Evolutionary conservation across 805 yeast species (phyloP).

Genomic region (Candida schatavii): DNA sequence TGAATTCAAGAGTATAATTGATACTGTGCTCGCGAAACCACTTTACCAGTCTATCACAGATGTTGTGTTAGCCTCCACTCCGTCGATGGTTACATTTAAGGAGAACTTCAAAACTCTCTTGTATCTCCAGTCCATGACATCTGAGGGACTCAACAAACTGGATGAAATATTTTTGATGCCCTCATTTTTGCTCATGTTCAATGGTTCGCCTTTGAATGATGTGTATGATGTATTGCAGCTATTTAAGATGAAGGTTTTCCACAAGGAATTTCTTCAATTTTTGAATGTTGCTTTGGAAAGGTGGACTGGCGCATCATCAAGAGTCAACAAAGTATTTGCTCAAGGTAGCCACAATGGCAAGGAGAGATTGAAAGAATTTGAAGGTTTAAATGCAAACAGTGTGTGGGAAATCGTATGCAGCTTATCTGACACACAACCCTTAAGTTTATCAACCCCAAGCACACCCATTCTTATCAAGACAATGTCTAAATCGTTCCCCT

Average conservation of each 20-base stretch:
- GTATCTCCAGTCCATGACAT: conserved; percentile 37
- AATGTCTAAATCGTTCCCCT: too few relatives aligned
- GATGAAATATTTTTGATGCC: conserved; percentile 42
- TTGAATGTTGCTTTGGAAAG: conserved; percentile 23
- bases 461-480: conserved; percentile 30
- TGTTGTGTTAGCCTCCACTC: conserved; percentile 15
- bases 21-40: conserved; percentile 26
- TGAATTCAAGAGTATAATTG: conserved; percentile 30
- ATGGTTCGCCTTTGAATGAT: conserved; percentile 19
- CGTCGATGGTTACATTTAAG: conserved; percentile 2
- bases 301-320: conserved; percentile 23
- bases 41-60: conserved; percentile 19
- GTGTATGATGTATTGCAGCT: conserved; percentile 31
- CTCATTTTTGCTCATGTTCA: conserved; percentile 28
- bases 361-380: conserved; percentile 29
- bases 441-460: conserved; percentile 43
- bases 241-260: conserved; percentile 30
- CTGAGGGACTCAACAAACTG: conserved; percentile 34
- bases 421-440: conserved; percentile 40
- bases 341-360: conserved; percentile 15
- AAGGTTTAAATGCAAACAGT: conserved; percentile 23
- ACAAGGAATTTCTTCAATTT: conserved; percentile 18
- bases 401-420: conserved; percentile 36
- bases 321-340: conserved; percentile 16
- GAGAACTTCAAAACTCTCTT: conserved; percentile 28